A percentile compares a stretch with the other conserved stretches of the same genome.
These are phyloP conservation scores for Microdochium paspali DNA, from an alignment of 2,329 filamentous ascomycete genomes.

Conservation along the genomic window DNA sequence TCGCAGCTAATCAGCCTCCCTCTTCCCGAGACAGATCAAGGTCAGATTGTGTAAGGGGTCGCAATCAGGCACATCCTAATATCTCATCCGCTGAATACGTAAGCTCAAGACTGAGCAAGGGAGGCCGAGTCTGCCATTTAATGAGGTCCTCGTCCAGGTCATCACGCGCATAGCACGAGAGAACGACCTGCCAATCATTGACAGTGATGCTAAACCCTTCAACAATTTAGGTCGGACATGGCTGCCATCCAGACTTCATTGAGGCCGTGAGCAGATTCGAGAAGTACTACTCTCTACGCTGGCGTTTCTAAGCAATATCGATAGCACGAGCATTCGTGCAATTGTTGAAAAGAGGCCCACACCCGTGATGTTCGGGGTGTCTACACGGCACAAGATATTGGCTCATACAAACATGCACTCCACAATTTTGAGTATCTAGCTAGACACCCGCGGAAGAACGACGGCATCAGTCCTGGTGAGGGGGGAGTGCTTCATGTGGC, in stretches of 20 bases:
- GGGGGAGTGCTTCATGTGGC: constrained; percentile 57
- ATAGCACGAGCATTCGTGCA: constrained; percentile 20
- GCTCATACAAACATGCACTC: constrained; percentile 59
- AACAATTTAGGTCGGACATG: constrained; percentile 42
- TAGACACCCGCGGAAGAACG: constrained; percentile 35
- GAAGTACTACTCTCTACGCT: constrained; percentile 42
- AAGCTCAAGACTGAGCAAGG: constrained; percentile 36
- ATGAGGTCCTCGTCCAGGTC: constrained; percentile 41
- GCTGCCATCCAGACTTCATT: constrained; percentile 43
- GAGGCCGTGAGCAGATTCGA: constrained; percentile 38
- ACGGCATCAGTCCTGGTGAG: constrained; percentile 39
- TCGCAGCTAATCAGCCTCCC: too few relatives aligned
- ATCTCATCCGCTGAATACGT: too few relatives aligned
- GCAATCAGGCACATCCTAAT: too few relatives aligned
- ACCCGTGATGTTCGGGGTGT: constrained; percentile 45
- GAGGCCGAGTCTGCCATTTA: constrained; percentile 50
- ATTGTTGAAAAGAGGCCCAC: constrained; percentile 27
- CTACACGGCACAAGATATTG: constrained; percentile 63
- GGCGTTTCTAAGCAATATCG: constrained; percentile 44
- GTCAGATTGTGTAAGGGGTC: too few relatives aligned
- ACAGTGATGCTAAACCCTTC: constrained; percentile 35
- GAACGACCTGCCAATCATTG: constrained; percentile 24
- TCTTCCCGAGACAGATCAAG: too few relatives aligned
- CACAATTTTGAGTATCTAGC: constrained; percentile 61
- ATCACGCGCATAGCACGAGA: constrained; percentile 36